Conservation (phyloP, 202 grass and related monocot species). For the Zoysia matrella region DNA sequence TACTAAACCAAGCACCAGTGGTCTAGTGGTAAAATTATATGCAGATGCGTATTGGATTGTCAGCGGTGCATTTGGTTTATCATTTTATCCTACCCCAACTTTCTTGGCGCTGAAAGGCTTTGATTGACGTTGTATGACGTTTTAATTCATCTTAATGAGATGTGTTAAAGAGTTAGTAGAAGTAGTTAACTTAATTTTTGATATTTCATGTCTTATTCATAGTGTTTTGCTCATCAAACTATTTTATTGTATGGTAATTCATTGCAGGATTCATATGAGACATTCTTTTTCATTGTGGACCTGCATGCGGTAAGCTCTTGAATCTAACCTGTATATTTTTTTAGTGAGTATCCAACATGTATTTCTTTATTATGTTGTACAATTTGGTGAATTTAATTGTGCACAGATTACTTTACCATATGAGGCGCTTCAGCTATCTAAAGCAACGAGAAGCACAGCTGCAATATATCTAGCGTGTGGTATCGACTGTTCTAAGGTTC, state of each 20-base stretch:
- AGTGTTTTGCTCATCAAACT: too few species aligned
- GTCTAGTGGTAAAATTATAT: not conserved
- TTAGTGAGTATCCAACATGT: too few species aligned
- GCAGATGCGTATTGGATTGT: not conserved
- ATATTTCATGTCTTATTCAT: not conserved
- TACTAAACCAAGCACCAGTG: not conserved
- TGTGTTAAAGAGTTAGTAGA: slow-evolving; percentile 33
- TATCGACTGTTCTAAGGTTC: slow-evolving; percentile 88
- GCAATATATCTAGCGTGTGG: slow-evolving; percentile 96
- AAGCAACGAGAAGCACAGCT: slow-evolving; percentile 96
- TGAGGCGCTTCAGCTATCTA: slow-evolving; percentile 70
- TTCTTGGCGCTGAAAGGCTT: not conserved
- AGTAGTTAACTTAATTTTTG: slow-evolving; percentile 10
- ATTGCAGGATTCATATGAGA: slow-evolving; percentile 89
- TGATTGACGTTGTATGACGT: not conserved
- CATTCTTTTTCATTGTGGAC: slow-evolving; percentile 98
- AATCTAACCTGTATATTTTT: not conserved
- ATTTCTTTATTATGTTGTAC: not conserved
- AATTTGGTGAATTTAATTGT: slow-evolving; percentile 8
- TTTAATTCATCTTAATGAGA: slow-evolving; percentile 23
- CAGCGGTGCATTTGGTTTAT: not conserved
- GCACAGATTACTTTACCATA: slow-evolving; percentile 90
- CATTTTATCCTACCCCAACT: not conserved
- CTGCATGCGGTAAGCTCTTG: slow-evolving; percentile 78
- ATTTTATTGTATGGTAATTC: slow-evolving; percentile 28